These are phyloP conservation scores for Monosporascus ibericus DNA, from an alignment of 2,329 filamentous ascomycete genomes.

Conservation along the genomic window DNA sequence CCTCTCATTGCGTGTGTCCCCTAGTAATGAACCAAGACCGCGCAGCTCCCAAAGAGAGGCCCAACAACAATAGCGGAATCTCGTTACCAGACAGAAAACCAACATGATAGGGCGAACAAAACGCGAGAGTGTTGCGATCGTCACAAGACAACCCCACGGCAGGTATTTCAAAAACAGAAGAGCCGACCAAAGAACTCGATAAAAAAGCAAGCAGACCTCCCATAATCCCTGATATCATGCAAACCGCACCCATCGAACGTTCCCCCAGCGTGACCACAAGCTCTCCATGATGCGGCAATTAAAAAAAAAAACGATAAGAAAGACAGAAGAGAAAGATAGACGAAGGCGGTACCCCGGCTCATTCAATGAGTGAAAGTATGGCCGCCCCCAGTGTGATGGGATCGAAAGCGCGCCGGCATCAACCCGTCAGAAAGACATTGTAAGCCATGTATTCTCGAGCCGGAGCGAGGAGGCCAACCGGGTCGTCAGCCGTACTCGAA, in stretches of 20 bases:
- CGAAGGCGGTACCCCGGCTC: background rate
- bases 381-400: background rate
- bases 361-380: background rate
- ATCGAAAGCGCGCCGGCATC: background rate
- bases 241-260: background rate
- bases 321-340: background rate
- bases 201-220: background rate
- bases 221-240: background rate
- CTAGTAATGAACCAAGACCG: too few relatives aligned
- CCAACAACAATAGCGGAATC: too few relatives aligned
- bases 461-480: background rate
- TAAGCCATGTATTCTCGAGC: background rate
- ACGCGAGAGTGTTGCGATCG: too few relatives aligned
- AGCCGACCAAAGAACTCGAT: too few relatives aligned
- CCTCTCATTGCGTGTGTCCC: too few relatives aligned
- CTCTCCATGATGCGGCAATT: background rate
- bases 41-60: too few relatives aligned
- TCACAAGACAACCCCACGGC: too few relatives aligned
- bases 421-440: background rate
- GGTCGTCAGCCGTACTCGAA: background rate
- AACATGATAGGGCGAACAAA: too few relatives aligned
- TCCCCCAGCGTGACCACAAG: background rate
- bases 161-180: too few relatives aligned
- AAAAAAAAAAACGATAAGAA: background rate
- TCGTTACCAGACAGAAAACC: too few relatives aligned